Evolutionary conservation across 495 filamentous ascomycete genomes (phyloP), one percentile per base, ranked within the genome.

Genomic region (Thermochaetoides thermophila): DNA sequence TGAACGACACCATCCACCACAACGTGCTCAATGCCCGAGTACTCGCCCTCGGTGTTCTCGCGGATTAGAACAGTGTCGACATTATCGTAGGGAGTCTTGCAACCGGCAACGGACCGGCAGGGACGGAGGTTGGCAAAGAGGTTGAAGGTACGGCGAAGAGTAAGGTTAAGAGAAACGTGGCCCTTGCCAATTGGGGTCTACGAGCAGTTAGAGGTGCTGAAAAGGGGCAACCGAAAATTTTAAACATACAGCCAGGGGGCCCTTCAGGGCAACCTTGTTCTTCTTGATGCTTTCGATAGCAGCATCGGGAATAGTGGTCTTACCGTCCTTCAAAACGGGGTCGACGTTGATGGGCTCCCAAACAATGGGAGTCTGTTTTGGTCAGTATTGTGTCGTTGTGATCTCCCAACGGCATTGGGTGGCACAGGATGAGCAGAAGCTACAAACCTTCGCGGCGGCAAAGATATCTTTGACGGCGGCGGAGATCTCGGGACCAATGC

Each of bases 1-100:
- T 97, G 91, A 3, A 97, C 89, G 36, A 97, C 89, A 48, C 89
- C 89, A 45, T 95, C 86, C 16, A 97, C 81, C 32, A 96, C 91
- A 32, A 95, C 79, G 64, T 97, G 89, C 73, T 97, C 89, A 52
- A 97, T 96, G 29, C 89, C 91, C 14, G 84, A 93, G 72, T 97
- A 97, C 71, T 97, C 89, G 61, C 89, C 89, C 71, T 97, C 89
- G 44, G 91, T 97, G 73, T 97, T 97, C 69, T 97, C 89, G 61
- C 89, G 82, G 67, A 97, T 96, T 50, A 97, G 66, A 48, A 95
- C 82, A 23, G 85, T 96, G 62, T 97, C 84, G 55, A 97, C 89
- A 46, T 81, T 76, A 59, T 97, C 89, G 68, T 97, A 97, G 35
- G 89, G 84, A 24, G 89, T 97, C 75, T 96, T 94, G 77, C 78